Evolutionary conservation across 768 basidiomycete genomes (phyloP), one percentile per base, ranked within the genome.

Genomic region (Dendrothele bispora): DNA sequence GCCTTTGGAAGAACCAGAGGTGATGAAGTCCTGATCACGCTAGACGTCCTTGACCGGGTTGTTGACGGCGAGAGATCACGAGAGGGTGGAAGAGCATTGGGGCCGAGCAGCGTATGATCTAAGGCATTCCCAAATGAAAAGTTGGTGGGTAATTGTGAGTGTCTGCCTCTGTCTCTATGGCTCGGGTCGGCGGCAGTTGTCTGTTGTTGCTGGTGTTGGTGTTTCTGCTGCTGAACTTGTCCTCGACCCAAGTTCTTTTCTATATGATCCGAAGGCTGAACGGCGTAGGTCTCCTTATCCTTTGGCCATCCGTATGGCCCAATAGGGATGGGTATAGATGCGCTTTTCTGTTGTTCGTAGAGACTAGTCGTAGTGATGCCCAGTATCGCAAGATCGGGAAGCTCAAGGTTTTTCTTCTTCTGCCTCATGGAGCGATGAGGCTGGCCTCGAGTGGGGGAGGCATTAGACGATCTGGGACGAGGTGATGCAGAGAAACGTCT

Each of bases 391-490:
- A 46, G 21, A 28, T 46, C 45, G 10, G 45, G 45, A 17, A 46
- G 36, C n/a, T 46, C 45, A 7, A 46, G 21, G 24, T 27, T 37
- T 26, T 46, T 46, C 20, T 46, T 46, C 26, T 46, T 46, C 15
- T 22, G 25, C 29, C 36, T 32, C 11, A 46, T 7, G 7, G 45
- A 46, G 5, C 22, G 45, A 18, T 46, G 45, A 38, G 36, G 32
- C 14, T 26, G 22, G 22, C n/a, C n/a, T n/a, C n/a, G n/a, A n/a
- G n/a, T n/a, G n/a, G n/a, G n/a, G n/a, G n/a, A n/a, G n/a, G n/a
- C n/a, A n/a, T n/a, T n/a, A n/a, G n/a, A n/a, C n/a, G n/a, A n/a
- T n/a, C n/a, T n/a, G n/a, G n/a, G n/a, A n/a, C n/a, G n/a, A n/a
- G n/a, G n/a, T n/a, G n/a, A n/a, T n/a, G n/a, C n/a, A n/a, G n/a